These are phyloP conservation scores for Oryza glumipatula DNA, from an alignment of 176 grass and related monocot genomes.

Conservation along the genomic window DNA sequence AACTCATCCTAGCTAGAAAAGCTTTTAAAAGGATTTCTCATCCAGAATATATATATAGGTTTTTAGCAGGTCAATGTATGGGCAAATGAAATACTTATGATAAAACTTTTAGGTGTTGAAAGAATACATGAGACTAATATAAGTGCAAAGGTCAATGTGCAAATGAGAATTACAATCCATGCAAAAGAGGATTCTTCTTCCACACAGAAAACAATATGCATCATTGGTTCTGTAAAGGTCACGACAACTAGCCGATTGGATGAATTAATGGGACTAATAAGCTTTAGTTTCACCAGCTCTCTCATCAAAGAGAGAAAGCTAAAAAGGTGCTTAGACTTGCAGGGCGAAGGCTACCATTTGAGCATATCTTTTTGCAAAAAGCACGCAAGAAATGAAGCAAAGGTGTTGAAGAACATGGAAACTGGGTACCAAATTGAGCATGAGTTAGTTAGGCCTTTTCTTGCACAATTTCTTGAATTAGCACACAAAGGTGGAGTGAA, in stretches of 20 bases:
- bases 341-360: background rate
- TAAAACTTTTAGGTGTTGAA: background rate
- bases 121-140: background rate
- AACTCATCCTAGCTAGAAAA: background rate
- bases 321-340: conserved; percentile 33
- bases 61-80: background rate
- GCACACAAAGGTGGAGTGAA: background rate
- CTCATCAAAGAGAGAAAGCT: conserved; percentile 25
- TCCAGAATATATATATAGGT: background rate
- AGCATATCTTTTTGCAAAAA: conserved; percentile 19
- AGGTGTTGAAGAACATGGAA: background rate
- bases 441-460: conserved; percentile 3
- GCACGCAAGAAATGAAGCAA: conserved; percentile 1
- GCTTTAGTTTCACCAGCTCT: conserved; percentile 37
- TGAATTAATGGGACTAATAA: conserved; percentile 32
- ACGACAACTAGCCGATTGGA: conserved; percentile 38
- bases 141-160: background rate
- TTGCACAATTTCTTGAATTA: background rate
- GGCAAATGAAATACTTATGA: background rate
- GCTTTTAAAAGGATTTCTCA: background rate
- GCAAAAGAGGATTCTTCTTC: conserved; percentile 37
- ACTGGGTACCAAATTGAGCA: background rate
- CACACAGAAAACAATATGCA: conserved; percentile 27
- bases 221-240: conserved; percentile 45
- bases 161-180: conserved; percentile 2